Conservation (phyloP, 2,329 filamentous ascomycete species). For the Falciphora oryzae region DNA sequence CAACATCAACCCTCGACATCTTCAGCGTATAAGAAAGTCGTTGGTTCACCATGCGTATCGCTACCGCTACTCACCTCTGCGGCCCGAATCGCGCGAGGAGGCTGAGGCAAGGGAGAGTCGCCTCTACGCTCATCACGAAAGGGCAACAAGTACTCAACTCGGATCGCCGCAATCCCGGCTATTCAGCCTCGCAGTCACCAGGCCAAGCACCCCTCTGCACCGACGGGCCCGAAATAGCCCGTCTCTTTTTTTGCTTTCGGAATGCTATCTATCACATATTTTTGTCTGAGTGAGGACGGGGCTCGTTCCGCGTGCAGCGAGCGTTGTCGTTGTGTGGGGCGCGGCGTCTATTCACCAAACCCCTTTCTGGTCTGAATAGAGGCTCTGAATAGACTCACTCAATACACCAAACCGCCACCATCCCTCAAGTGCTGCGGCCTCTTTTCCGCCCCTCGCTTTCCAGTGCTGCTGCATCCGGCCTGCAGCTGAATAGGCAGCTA, state of each 20-base stretch:
- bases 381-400: constrained; percentile 20
- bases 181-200: background rate
- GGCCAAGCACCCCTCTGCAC: background rate
- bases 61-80: too few species aligned
- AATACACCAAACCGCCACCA: background rate
- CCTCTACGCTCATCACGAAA: background rate
- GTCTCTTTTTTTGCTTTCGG: background rate
- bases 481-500: too few species aligned
- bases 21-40: background rate
- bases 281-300: background rate
- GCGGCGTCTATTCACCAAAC: constrained; percentile 9
- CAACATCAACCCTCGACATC: background rate
- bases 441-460: background rate
- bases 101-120: background rate
- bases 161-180: background rate
- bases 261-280: background rate
- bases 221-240: background rate
- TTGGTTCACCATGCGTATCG: background rate
- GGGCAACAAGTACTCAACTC: background rate
- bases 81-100: background rate
- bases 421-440: too few species aligned
- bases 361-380: constrained; percentile 29
- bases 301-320: background rate
- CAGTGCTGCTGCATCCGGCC: background rate
- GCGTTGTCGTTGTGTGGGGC: background rate